Evolutionary conservation across 1,139 yeast genomes (phyloP), one percentile per base, ranked within the genome.

Genomic region (Saccharomycopsis hybrid): DNA sequence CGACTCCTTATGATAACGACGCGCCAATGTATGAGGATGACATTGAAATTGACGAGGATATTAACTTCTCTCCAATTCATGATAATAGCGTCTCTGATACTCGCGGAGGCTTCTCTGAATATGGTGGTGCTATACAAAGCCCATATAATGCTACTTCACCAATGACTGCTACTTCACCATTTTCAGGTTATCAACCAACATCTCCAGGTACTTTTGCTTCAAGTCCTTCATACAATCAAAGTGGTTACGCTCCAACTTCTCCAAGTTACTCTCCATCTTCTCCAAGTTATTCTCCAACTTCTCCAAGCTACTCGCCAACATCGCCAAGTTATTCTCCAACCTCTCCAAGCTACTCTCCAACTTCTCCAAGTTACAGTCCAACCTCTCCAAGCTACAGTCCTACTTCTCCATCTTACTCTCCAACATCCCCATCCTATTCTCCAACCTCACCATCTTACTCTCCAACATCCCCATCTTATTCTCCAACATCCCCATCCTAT

Each of bases 61-160:
- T 88, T 50, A 89, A 89, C 58, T 94, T 94, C 74, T 92, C 98
- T 44, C 98, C 98, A 51, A 75, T 90, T 64, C 95, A 85, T 53
- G 88, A 90, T 50, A 85, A 96, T 25, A 94, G 95, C 58, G 78
- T 81, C 51, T 75, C 81, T 36, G 95, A 86, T 59, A 86, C 80
- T 47, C 72, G 81, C 46, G 98, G 98, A 57, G 96, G 97, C 2
- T 85, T 90, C 62, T 88, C 97, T 5, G 95, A 90, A 55, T 92
- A 92, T 63, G 95, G 95, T 54, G 85, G 84, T 46, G 75, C 75
- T 43, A 63, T 66, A 51, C 64, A 64, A 13, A 72, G 72, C 31
- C 78, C 78, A 28, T 71, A 70, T n/a, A 84, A 85, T 48, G 83
- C 85, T 5, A 74, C 89, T 5, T 82, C 88, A 13, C 89, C 90